Percentiles rank a stretch among this genome's conserved stretches.
phyloP scores from a whole-genome alignment of 2,329 filamentous ascomycete genomes.

The Fusarium drepaniforme region DNA sequence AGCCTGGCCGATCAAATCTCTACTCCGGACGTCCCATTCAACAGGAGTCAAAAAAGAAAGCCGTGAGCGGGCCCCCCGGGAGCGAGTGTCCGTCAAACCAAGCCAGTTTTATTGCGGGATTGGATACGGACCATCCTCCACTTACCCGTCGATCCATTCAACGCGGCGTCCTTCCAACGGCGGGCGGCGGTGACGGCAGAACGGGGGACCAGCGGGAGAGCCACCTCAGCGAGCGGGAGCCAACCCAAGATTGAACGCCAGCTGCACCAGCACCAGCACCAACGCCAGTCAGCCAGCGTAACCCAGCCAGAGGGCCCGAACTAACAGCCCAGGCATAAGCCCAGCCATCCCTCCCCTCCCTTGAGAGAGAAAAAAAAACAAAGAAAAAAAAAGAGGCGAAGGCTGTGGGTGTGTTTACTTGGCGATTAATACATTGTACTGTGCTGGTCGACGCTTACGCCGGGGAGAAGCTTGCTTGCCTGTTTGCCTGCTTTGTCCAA shows the following conservation, averaged over 20 bases:
- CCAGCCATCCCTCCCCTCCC: constrained; percentile 22
- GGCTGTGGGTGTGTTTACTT: constrained; percentile 17
- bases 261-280: not conserved
- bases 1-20: not conserved
- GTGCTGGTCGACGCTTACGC: constrained; percentile 1
- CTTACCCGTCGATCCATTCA: constrained; percentile 12
- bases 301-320: not conserved
- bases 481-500: constrained; percentile 2
- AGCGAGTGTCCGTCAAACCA: not conserved
- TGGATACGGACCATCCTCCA: constrained; percentile 1
- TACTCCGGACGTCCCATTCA: not conserved
- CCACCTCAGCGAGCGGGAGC: constrained; percentile 18
- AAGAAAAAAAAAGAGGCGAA: not conserved
- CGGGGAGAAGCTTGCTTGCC: constrained; percentile 4
- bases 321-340: constrained; percentile 15
- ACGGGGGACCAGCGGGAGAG: constrained; percentile 26
- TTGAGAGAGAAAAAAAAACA: constrained; percentile 17
- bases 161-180: not conserved
- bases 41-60: not conserved
- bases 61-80: constrained; percentile 3
- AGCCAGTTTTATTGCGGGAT: constrained; percentile 4
- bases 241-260: constrained; percentile 4
- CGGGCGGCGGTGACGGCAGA: constrained; percentile 29
- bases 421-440: constrained; percentile 9
- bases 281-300: constrained; percentile 11